Evolutionary conservation across 495 filamentous ascomycete species (phyloP), one percentile per base, ranked within the genome.

Genomic region (Parathielavia hyrcaniae): DNA sequence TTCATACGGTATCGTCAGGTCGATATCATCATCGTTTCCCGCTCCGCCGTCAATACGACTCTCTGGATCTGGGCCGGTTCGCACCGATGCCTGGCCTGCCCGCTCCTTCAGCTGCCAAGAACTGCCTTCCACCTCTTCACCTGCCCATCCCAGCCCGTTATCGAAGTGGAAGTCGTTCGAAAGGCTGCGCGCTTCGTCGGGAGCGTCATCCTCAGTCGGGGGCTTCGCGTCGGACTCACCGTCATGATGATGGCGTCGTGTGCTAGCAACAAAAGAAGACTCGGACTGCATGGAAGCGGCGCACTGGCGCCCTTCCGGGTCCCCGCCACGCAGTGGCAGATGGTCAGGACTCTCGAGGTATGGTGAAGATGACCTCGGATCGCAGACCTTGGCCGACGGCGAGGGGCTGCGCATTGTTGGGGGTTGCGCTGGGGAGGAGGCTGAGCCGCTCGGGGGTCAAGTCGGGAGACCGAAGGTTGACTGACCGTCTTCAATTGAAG

Each of bases 401-500:
- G 50, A 57, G 49, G 54, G 66, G 63, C 65, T 55, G 59, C 61
- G 56, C 45, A 57, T 56, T 56, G 58, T 30, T 30, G 63, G 49
- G 65, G 72, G 50, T 62, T 70, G 65, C 58, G 63, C 64, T 63
- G 72, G 63, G 65, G 75, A 75, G 58, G 69, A 75, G 58, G 69
- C 71, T 64, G 61, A 67, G 60, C 73, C 69, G 60, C 60, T 60
- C 50, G 76, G 73, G 69, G 71, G 74, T 48, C 60, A 47, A 58
- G 50, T 61, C 53, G 66, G 64, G 65, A 69, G 64, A 56, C 44
- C 47, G 52, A 43, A 64, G 59, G 57, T 58, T 65, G 61, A 90
- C 91, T 77, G 82, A 98, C 93, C 93, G 81, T 99, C 95, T 73
- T 93, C 89, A 71, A 99, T 99, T 54, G 91, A 97, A 60, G 93